Evolutionary conservation across 2,329 filamentous ascomycete genomes (phyloP), one percentile per base, ranked within the genome.

Genomic region (Leptographium lundbergii): DNA sequence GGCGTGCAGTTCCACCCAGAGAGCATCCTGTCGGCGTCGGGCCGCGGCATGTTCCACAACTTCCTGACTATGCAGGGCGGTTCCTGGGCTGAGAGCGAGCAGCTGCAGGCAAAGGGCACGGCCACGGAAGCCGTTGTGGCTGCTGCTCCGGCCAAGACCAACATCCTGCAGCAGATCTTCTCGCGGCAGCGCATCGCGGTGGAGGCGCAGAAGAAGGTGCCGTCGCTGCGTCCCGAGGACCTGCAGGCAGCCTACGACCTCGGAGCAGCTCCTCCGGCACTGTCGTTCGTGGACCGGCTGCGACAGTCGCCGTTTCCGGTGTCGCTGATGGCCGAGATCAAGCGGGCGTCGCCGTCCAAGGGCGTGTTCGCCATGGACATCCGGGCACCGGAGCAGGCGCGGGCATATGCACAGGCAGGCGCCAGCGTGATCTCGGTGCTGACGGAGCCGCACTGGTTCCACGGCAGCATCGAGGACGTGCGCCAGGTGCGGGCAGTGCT

Each of bases 361-460:
- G 95, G 94, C 25, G 83, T 95, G 47, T 97, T 99, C 63, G 89
- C 91, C 0, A 79, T 95, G 2, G 84, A 89, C 29, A 88, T 91
- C 25, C 94, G 88, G 66, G 94, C 94, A 11, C 91, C 94, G 27
- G 84, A 86, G 6, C 94, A 99, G 72, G 94, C 95, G 50, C 85
- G 86, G 63, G 90, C 87, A 65, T 99, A 99, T 71, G 94, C 95
- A 11, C 80, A 94, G 57, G 91, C 94, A 7, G 95, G 94, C 17
- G 94, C 94, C 54, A 97, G 92, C 69, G 90, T 95, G 47, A 99
- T 99, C 65, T 97, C 94, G 1, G 94, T 99, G n/a, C 81, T 99
- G 54, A 99, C 94, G 0, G 94, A 99, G 73, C 94, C 95, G 0
- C 88, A 97, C 69, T 99, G 94, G 94, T 99, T 99, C 78, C 97